phyloP scores from a whole-genome alignment of 352 stramenopile species.

The Aphanomyces cochlioides region DNA sequence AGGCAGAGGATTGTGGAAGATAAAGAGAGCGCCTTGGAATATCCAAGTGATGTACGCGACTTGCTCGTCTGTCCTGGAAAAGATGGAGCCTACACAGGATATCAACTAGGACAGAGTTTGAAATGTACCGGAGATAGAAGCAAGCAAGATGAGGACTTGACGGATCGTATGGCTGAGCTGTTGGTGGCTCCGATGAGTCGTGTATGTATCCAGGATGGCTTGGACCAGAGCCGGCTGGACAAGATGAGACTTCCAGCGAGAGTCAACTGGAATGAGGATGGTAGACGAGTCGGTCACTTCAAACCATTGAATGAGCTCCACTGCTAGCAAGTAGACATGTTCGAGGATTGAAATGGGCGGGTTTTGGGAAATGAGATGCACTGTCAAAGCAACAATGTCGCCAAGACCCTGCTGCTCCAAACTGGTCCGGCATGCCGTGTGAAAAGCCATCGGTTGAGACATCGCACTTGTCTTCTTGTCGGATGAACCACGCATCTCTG shows the following conservation, averaged over 20 bases:
- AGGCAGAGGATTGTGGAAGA: constrained; percentile 57
- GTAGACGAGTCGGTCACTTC: constrained; percentile 7
- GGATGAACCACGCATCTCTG: constrained; percentile 78
- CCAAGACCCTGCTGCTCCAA: constrained; percentile 62
- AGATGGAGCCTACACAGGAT: constrained; percentile 60
- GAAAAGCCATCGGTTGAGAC: constrained; percentile 77
- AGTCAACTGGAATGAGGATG: constrained; percentile 42
- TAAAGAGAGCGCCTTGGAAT: constrained; percentile 51
- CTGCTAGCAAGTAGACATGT: constrained; percentile 64
- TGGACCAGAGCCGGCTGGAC: constrained; percentile 43
- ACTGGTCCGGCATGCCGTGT: constrained; percentile 61
- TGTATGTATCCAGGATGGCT: constrained; percentile 34
- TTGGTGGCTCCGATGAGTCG: constrained; percentile 38
- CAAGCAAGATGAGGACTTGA: constrained; percentile 67
- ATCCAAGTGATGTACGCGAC: constrained; percentile 61
- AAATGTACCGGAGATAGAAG: constrained; percentile 70
- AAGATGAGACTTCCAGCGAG: constrained; percentile 58
- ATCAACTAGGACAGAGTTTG: constrained; percentile 27
- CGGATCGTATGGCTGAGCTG: constrained; percentile 58
- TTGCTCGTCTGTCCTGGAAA: constrained; percentile 69
- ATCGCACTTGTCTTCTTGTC: constrained; percentile 60
- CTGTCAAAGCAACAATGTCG: constrained; percentile 53
- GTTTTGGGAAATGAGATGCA: constrained; percentile 67
- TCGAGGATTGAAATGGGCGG: constrained; percentile 59
- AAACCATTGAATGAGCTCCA: constrained; percentile 80